Percentiles rank a stretch among this genome's conserved stretches.
phyloP scores from a whole-genome alignment of 768 basidiomycete genomes.

The Calocybe gangraenosa region DNA sequence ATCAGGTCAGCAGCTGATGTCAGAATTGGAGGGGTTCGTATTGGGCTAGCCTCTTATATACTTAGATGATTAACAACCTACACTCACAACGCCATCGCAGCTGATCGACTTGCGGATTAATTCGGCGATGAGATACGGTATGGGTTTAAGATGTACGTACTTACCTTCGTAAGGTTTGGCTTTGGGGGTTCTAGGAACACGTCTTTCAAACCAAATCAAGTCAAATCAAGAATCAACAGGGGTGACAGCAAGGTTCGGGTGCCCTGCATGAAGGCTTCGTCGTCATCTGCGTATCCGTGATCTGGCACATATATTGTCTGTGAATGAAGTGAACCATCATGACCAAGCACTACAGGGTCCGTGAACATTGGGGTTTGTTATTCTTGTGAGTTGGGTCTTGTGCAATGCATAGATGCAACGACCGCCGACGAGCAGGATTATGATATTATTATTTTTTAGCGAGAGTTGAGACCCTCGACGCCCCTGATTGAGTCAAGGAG shows the following conservation, averaged over 20 bases:
- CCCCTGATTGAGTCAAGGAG: background rate
- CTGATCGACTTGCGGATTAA: no score
- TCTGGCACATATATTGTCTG: background rate
- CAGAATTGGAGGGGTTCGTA: no score
- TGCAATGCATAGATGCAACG: background rate
- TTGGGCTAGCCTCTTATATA: no score
- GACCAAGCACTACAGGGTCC: constrained; percentile 7
- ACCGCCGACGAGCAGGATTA: background rate
- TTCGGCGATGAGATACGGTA: no score
- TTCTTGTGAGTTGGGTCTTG: background rate
- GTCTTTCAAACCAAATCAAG: background rate
- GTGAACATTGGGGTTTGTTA: background rate
- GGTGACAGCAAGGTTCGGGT: background rate
- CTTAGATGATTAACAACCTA: no score
- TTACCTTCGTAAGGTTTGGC: no score
- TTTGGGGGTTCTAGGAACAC: no score
- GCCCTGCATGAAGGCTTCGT: background rate
- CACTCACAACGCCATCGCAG: no score
- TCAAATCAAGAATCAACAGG: background rate
- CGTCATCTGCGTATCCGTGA: constrained; percentile 8
- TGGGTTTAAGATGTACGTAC: no score
- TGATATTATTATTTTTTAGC: no score
- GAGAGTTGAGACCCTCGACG: background rate
- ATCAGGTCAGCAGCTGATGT: no score
- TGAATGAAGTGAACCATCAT: background rate